Evolutionary conservation across 1,139 yeast species (phyloP).

Genomic region (Martiniozyma asiatica): DNA sequence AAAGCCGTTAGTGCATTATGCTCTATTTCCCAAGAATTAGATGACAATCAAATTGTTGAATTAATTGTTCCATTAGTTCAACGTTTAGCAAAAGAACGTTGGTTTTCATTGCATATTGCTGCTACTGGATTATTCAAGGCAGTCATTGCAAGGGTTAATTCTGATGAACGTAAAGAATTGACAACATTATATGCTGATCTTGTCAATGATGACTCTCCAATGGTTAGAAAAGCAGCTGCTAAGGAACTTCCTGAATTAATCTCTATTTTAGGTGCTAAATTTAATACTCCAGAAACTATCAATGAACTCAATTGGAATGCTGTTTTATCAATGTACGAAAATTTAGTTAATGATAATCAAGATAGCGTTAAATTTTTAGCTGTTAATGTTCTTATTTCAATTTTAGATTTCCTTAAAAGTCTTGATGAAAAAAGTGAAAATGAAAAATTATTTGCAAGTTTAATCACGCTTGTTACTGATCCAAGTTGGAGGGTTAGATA

Average conservation of each 20-base stretch:
- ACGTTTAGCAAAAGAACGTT: slow-evolving; percentile 72
- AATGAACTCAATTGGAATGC: slow-evolving; percentile 47
- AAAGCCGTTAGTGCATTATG: slow-evolving; percentile 85
- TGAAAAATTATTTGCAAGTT: slow-evolving; percentile 46
- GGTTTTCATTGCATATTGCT: slow-evolving; percentile 93
- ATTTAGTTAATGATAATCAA: slow-evolving; percentile 75
- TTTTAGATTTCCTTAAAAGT: slow-evolving; percentile 49
- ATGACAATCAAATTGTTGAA: slow-evolving; percentile 53
- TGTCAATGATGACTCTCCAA: slow-evolving; percentile 87
- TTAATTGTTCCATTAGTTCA: slow-evolving; percentile 68
- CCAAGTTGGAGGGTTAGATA: slow-evolving; percentile 98
- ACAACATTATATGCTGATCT: slow-evolving; percentile 58
- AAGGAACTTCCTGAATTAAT: slow-evolving; percentile 66
- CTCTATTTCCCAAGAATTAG: slow-evolving; percentile 50
- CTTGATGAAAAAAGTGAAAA: slow-evolving; percentile 45
- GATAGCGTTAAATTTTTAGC: slow-evolving; percentile 90
- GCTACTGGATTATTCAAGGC: slow-evolving; percentile 80
- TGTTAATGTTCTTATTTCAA: slow-evolving; percentile 73
- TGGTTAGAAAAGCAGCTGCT: slow-evolving; percentile 96
- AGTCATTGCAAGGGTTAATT: slow-evolving; percentile 50
- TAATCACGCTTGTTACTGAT: slow-evolving; percentile 66
- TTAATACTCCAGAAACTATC: slow-evolving; percentile 22
- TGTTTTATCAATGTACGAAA: slow-evolving; percentile 71
- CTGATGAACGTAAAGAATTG: slow-evolving; percentile 43
- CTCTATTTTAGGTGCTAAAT: slow-evolving; percentile 35